Evolutionary conservation across 2,329 filamentous ascomycete species (phyloP).

Genomic region (Xylariaceae sp.): DNA sequence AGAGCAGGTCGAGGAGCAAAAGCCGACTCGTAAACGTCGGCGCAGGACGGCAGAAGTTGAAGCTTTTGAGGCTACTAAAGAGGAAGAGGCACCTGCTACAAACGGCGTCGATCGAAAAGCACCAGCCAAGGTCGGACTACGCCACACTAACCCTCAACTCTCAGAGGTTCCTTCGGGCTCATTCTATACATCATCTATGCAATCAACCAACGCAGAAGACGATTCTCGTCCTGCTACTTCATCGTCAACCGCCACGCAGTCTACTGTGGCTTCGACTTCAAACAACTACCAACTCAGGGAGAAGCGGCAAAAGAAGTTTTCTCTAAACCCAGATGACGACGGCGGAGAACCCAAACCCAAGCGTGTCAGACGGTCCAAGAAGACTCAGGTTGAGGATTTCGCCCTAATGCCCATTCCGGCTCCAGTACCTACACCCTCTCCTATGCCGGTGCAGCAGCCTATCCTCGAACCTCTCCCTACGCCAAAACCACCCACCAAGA

Average conservation of each 20-base stretch:
- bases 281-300: constrained; percentile 60
- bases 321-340: constrained; percentile 54
- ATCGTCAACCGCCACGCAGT: constrained; percentile 58
- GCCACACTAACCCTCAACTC: constrained; percentile 33
- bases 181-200: constrained; percentile 49
- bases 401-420: constrained; percentile 21
- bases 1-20: constrained; percentile 22
- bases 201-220: constrained; percentile 46
- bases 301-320: constrained; percentile 62
- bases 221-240: constrained; percentile 60
- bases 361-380: constrained; percentile 40
- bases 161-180: constrained; percentile 50
- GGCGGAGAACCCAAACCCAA: constrained; percentile 43
- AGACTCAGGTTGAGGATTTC: constrained; percentile 34
- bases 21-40: constrained; percentile 38
- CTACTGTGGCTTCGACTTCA: constrained; percentile 59
- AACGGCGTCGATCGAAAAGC: constrained; percentile 24
- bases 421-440: constrained; percentile 19
- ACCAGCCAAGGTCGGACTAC: constrained; percentile 21
- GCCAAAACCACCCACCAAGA: constrained; percentile 38
- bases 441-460: constrained; percentile 16
- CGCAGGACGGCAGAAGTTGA: constrained; percentile 26
- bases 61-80: constrained; percentile 21
- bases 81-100: constrained; percentile 28
- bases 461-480: constrained; percentile 19